These are phyloP conservation scores for Fraxinus quadrangulata DNA, from an alignment of 257 asterid species.

Conservation along the genomic window DNA sequence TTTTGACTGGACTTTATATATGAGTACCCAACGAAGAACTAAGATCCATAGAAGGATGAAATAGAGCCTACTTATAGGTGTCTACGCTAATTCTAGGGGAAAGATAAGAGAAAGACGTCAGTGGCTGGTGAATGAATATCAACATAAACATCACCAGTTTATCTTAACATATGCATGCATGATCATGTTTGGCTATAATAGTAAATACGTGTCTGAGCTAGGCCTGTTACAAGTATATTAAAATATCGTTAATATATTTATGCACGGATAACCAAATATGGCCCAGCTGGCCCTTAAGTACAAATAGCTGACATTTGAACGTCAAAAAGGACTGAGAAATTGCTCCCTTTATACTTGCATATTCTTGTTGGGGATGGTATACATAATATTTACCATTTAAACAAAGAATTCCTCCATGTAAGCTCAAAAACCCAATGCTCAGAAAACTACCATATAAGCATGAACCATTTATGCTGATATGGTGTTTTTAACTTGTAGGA, in stretches of 20 bases:
- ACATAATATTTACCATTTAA: neutral
- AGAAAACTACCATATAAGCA: neutral
- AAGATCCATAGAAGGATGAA: neutral
- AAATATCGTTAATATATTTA: constrained; percentile 16
- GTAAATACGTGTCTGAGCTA: constrained; percentile 5
- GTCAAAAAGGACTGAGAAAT: neutral
- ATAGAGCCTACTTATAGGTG: neutral
- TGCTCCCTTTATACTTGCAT: neutral
- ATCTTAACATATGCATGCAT: constrained; percentile 5
- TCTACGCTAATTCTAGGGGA: constrained; percentile 7
- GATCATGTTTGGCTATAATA: constrained; percentile 8
- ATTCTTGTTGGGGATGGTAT: neutral
- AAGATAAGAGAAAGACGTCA: constrained; percentile 14
- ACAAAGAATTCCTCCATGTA: neutral
- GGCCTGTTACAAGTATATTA: constrained; percentile 11
- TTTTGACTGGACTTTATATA: neutral
- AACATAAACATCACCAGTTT: constrained; percentile 9
- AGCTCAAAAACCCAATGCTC: neutral
- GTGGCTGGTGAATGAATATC: constrained; percentile 13
- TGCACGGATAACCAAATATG: constrained; percentile 8
- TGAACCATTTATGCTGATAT: neutral
- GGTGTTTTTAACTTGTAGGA: neutral
- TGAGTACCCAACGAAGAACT: neutral
- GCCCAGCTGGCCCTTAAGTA: constrained; percentile 1
- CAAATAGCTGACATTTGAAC: neutral